Evolutionary conservation across 495 filamentous ascomycete species (phyloP), one percentile per base, ranked within the genome.

Genomic region (Neurospora sp.): DNA sequence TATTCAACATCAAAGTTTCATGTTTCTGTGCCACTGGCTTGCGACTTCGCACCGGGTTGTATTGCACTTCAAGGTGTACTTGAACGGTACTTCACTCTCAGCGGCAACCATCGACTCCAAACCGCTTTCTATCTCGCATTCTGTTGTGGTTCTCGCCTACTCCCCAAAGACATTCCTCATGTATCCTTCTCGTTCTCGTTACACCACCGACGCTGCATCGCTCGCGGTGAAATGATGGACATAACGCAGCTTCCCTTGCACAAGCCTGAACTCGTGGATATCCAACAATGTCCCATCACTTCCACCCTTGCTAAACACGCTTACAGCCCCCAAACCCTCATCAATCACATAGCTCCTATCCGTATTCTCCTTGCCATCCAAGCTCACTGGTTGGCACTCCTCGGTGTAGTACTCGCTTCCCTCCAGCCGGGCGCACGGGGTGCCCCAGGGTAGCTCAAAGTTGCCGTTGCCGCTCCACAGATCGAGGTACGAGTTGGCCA

Each of bases 181-280:
- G 20, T 23, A 49, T 62, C 23, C 11, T 16, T 31, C 54, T 37
- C 54, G 2, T 16, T 35, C 27, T 18, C 14, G 27, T 66, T 66
- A 66, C 54, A 66, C 54, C 27, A 35, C 12, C 6, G 23, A 35
- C 54, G 6, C 49, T 23, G 49, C 27, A 66, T 66, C 54, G 27
- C 27, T 66, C 7, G 54, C 54, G 12, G 54, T 66, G 27, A 66
- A 66, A 27, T 66, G 54, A 72, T 85, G 84, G 0, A 85, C 71
- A 54, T 83, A 85, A 5, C 84, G 75, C 37, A 85, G 49, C 79
- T 84, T 85, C 0, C 82, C 82, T 5, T 77, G 76, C 76, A 85
- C 82, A 1, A 85, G 70, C 10, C 83, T 77, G 72, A 85, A 85
- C 76, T 85, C 83, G 60, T 85, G 84, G 44, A 78, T 81, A 18